Base-by-base conservation (phyloP, 352 stramenopile species). In the Halophytophthora batemanensis region DNA sequence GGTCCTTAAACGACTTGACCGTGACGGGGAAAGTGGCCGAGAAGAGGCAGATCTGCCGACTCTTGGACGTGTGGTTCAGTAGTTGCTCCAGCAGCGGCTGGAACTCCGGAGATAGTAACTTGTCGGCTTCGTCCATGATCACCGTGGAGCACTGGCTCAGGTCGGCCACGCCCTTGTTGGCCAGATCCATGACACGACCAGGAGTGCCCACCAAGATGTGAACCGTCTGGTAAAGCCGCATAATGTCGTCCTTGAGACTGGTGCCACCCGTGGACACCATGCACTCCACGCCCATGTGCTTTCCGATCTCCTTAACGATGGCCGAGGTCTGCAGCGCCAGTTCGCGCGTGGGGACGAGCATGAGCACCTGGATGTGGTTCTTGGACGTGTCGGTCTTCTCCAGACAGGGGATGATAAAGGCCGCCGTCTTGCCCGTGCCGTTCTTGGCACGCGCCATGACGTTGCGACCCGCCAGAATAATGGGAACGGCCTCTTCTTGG, bases 111-210 rank as follows among this genome's bases (percentile, higher is more conserved):
- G 95, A 98, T 7, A 99, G 81, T 35, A 99, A 77, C 74, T 99
- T 99, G 75, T 99, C 97, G 12, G 97, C 97, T 85, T 99, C 97
- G 66, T 99, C 97, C 94, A 99, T 98, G 56, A 99, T 97, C 40
- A 99, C 94, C 1, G 96, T 99, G 46, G 86, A 87, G 72, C 96
- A 98, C 52, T 98, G 84, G 53, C 85, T 97, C 34, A 99, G 69
- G 58, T 99, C 96, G 12, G 96, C 97, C 14, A 99, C 91, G 36
- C 97, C 96, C 75, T 99, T 98, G 51, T 98, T 98, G 29, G 96
- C 94, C 21, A 99, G 72, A 69, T 99, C 97, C 65, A 99, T 94
- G 57, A 99, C 97, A 52, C 98, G 93, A 15, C 97, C 98, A 0
- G 98, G 97, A 3, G 98, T 99, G 23, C 91, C 97, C 36, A 99